Evolutionary conservation across 2,329 filamentous ascomycete genomes (phyloP).

Genomic region (Cercospora zeae-maydis): DNA sequence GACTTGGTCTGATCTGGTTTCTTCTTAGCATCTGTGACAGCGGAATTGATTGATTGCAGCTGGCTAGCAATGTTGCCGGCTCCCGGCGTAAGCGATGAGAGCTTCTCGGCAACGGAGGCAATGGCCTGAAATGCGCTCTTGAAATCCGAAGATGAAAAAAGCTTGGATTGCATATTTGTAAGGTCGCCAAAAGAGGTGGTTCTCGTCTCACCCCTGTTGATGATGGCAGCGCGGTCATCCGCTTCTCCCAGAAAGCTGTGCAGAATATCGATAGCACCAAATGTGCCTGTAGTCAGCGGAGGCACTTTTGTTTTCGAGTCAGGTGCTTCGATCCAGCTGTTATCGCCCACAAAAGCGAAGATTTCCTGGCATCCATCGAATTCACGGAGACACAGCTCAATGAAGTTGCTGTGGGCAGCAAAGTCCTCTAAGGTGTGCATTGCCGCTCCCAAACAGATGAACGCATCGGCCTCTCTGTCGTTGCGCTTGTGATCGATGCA

Average conservation of each 20-base stretch:
- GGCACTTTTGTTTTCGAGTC: slow-evolving; percentile 13
- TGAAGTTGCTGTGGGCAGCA: slow-evolving; percentile 50
- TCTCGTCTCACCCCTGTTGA: background rate
- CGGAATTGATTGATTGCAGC: background rate
- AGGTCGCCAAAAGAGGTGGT: background rate
- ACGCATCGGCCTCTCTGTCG: slow-evolving; percentile 53
- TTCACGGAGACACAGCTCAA: slow-evolving; percentile 44
- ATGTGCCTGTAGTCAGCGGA: slow-evolving; percentile 50
- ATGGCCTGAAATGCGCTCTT: background rate
- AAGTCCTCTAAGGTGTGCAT: slow-evolving; percentile 76
- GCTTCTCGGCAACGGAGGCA: background rate
- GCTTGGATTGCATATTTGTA: background rate
- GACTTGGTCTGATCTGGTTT: background rate
- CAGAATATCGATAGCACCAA: slow-evolving; percentile 48
- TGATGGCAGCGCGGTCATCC: slow-evolving; percentile 40
- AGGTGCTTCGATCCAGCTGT: slow-evolving; percentile 39
- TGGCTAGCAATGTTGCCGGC: background rate
- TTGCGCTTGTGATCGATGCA: background rate
- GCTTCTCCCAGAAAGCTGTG: slow-evolving; percentile 46
- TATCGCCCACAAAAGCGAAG: slow-evolving; percentile 46
- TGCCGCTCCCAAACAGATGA: slow-evolving; percentile 71
- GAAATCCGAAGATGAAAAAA: background rate
- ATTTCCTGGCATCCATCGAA: slow-evolving; percentile 34
- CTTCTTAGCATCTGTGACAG: background rate
- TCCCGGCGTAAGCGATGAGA: background rate